These are phyloP conservation scores for Aspergillus sp. DNA, from an alignment of 2,329 filamentous ascomycete genomes.

Conservation along the genomic window DNA sequence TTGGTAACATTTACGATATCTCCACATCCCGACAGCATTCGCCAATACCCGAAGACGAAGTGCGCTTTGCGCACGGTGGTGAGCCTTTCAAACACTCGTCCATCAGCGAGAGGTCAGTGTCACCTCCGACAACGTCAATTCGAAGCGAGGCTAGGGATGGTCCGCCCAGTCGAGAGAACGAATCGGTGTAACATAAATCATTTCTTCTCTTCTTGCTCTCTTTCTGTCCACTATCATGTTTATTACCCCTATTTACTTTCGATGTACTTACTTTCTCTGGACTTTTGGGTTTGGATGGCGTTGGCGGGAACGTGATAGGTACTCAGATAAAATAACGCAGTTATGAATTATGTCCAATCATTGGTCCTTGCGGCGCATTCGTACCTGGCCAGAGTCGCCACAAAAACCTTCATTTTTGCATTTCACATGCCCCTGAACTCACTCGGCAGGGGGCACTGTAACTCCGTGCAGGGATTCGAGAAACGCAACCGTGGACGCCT, in stretches of 20 bases:
- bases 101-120: slow-evolving; percentile 22
- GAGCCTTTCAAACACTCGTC: slow-evolving; percentile 21
- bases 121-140: slow-evolving; percentile 6
- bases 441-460: too few species aligned
- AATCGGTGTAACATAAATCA: background rate
- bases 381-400: background rate
- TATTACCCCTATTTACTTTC: background rate
- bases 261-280: too few species aligned
- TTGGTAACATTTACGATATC: slow-evolving; percentile 19
- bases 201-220: background rate
- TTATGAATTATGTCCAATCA: background rate
- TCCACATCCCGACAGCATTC: slow-evolving; percentile 17
- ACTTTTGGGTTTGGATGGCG: background rate
- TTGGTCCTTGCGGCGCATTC: background rate
- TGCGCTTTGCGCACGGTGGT: slow-evolving; percentile 21
- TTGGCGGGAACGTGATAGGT: background rate
- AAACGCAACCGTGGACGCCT: too few species aligned
- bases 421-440: too few species aligned
- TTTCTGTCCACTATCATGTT: background rate
- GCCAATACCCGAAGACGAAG: slow-evolving; percentile 12
- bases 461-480: too few species aligned
- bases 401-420: background rate
- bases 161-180: background rate
- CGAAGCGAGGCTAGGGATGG: slow-evolving; percentile 6
- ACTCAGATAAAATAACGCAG: background rate